Base-by-base conservation (phyloP, 208 protist genomes). In the Acanthamoeba culbertsoni region DNA sequence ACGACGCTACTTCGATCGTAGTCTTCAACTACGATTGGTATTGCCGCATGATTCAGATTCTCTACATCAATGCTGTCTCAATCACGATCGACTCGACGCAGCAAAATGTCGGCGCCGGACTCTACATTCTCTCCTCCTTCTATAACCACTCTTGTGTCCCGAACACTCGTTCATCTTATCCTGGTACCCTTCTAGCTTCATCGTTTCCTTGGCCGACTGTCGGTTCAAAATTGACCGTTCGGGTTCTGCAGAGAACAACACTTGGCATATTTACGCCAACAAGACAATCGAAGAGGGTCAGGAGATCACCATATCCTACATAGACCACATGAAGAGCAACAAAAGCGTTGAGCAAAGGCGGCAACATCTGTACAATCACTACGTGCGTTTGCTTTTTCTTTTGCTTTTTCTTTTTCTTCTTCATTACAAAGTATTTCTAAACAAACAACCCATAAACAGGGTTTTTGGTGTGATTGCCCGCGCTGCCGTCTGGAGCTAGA, bases 91-190 rank as follows among this genome's bases (percentile, higher is more conserved):
- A 53, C 46, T 59, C 77, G 26, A 86, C 48, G 46, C 42, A 53
- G n/a, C 43, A 59, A 20, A 86, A 86, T 20, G 77, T 86, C 45
- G 77, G 77, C 16, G 77, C 46, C 23, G 77, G 46, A 12, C 77
- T 86, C 77, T 86, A 86, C 77, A 86, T 86, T 35, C 26, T 59
- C 23, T 86, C 77, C 40, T 62, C 46, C 77, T 86, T 86, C 77
- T 86, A 86, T 45, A 86, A 86, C 77, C 77, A 86, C 46, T 86
- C 77, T 23, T 86, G 77, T 31, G 77, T 86, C 26, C 77, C 77
- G 7, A 86, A 86, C 77, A 77, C 65, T 6, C 65, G 65, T 37
- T 77, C 65, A 18, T 77, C 65, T 37, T 77, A 77, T 43, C 65
- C 65, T 16, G 65, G 65, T 77, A n/a, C 62, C n/a, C 35, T 20